phyloP scores from a whole-genome alignment of 306 rosid species.

The Cucurbita argyrosperma region DNA sequence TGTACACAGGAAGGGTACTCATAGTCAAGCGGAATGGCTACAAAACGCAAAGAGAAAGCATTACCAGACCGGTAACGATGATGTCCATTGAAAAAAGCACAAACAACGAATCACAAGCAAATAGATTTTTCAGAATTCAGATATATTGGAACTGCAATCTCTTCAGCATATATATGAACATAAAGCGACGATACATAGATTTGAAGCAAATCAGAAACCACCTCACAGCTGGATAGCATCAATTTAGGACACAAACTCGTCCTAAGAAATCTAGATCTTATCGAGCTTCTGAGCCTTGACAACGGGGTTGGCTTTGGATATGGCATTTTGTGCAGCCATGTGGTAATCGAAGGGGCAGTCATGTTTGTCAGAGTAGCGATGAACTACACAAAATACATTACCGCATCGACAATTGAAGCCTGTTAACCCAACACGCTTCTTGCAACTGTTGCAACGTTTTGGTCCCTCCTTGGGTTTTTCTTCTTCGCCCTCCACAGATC shows the following conservation, averaged over 20 bases:
- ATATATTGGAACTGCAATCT: not conserved
- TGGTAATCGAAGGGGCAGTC: conserved; percentile 68
- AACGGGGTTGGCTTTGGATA: conserved; percentile 79
- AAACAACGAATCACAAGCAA: conserved; percentile 8
- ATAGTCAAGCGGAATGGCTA: not conserved
- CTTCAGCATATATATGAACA: conserved; percentile 1
- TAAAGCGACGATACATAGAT: not conserved
- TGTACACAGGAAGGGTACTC: not conserved
- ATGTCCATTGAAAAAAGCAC: not conserved
- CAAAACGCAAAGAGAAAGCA: not conserved
- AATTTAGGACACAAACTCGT: conserved; percentile 19
- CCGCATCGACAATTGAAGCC: conserved; percentile 90
- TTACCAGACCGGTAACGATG: not conserved
- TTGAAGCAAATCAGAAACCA: conserved; percentile 3
- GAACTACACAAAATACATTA: conserved; percentile 53
- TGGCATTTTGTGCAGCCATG: conserved; percentile 68
- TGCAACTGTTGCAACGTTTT: conserved; percentile 70
- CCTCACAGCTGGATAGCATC: conserved; percentile 26
- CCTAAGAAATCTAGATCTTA: conserved; percentile 39
- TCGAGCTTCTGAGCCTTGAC: conserved; percentile 90
- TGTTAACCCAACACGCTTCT: conserved; percentile 77
- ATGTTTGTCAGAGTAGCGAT: conserved; percentile 90
- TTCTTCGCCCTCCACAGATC: conserved; percentile 27
- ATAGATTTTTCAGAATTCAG: not conserved
- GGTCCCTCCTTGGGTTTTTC: conserved; percentile 65